Percentiles rank a stretch among this genome's conserved stretches.
Evolutionary conservation across 2,329 filamentous ascomycete species (phyloP).

Genomic region (Lachnellula hyalina): DNA sequence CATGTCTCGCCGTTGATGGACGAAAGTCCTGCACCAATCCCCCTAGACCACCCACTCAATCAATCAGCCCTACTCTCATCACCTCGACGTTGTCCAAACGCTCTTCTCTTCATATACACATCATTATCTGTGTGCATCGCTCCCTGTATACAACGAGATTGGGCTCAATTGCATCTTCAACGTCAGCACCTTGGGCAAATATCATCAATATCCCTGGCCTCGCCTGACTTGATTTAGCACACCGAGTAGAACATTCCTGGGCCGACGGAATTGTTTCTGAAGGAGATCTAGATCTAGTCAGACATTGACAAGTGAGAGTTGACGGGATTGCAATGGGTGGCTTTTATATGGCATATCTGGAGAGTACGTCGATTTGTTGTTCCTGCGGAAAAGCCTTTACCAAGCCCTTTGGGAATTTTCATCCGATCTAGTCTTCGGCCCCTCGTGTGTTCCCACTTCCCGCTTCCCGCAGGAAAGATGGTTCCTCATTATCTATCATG

Average conservation of each 20-base stretch:
- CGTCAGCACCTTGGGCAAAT: conserved; percentile 22
- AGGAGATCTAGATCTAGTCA: conserved; percentile 13
- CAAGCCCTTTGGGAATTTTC: conserved; percentile 21
- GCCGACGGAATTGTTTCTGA: conserved; percentile 19
- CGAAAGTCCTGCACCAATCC: conserved; percentile 31
- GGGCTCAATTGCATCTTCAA: conserved; percentile 49
- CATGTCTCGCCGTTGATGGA: conserved; percentile 55
- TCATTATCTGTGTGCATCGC: conserved; percentile 31
- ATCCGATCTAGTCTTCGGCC: conserved; percentile 12
- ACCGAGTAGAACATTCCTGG: conserved; percentile 11
- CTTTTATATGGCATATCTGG: conserved; percentile 53
- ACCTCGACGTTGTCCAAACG: conserved; percentile 31
- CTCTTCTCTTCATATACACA: conserved; percentile 28
- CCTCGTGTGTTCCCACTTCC: conserved; percentile 1
- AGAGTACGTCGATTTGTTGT: conserved; percentile 30
- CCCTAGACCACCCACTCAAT: conserved; percentile 31
- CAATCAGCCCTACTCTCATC: conserved; percentile 32
- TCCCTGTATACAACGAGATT: conserved; percentile 41
- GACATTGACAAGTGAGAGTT: conserved; percentile 16
- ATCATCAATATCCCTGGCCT: conserved; percentile 24
- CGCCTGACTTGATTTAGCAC: conserved; percentile 25
- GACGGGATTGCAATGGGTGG: conserved; percentile 47
- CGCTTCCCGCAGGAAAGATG: conserved; percentile 14
- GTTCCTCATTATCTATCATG: conserved; percentile 10
- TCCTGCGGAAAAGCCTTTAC: conserved; percentile 14